Evolutionary conservation across 805 yeast genomes (phyloP), one percentile per base, ranked within the genome.

Genomic region (Starmerella roubikii): DNA sequence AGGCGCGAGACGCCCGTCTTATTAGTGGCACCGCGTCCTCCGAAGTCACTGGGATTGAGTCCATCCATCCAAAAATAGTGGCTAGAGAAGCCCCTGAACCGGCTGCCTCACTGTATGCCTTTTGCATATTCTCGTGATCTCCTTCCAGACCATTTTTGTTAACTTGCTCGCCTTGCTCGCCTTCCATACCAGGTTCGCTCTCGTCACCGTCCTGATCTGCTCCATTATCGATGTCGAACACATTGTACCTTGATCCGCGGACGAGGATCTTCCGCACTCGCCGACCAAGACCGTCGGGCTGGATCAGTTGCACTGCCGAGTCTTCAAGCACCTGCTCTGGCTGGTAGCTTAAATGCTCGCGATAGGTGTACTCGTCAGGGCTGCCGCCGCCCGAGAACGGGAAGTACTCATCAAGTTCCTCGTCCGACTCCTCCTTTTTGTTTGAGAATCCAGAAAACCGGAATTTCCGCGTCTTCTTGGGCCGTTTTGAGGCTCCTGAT

Each of bases 301-400:
- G 25, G 4, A 32, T 42, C 1, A 41, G 10, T 3, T 29, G 21
- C 5, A 49, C 45, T 17, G 17, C 30, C 4, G 39, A 31, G 16
- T 49, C 53, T 7, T 28, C 32, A 50, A 49, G 45, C 8, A 28
- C 16, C 30, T 40, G 45, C 11, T 41, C 46, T 13, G 53, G 51
- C 39, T 49, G 52, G 32, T 48, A 48, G 29, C 39, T 41, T 21
- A 35, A 15, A 11, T 32, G 9, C 12, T 38, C 40, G 15, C 29
- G 23, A 32, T 37, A 25, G 21, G 21, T 27, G 17, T 21, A 22
- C 16, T 26, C 20, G 15, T 35, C 37, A 13, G 22, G 16, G 30
- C 40, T 42, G 32, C 25, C 35, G n/a, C 49, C 49, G 2, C 49
- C 49, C n/a, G 40, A 33, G 26, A 21, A 34, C 2, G 49, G 49